These are phyloP conservation scores for Nothophaeocryptopus gaeumannii DNA, from an alignment of 2,329 filamentous ascomycete genomes.

Conservation along the genomic window DNA sequence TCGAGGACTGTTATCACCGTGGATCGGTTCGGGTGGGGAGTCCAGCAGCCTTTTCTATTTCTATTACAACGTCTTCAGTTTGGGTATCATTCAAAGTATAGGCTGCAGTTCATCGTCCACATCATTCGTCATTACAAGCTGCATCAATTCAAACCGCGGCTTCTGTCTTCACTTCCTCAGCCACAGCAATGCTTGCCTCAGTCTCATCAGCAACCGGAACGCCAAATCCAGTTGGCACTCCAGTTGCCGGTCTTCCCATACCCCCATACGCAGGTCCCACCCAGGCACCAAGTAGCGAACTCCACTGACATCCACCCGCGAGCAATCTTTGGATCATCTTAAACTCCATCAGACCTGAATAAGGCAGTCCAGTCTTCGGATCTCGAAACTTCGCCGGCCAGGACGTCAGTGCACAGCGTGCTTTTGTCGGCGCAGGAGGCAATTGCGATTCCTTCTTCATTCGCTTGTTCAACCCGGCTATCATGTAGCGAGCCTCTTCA, in stretches of 20 bases:
- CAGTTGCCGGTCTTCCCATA: constrained; percentile 59
- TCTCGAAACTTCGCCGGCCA: constrained; percentile 79
- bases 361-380: constrained; percentile 77
- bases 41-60: no score
- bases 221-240: constrained; percentile 74
- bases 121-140: no score
- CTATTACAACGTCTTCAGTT: no score
- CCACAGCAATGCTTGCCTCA: no score
- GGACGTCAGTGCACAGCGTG: constrained; percentile 69
- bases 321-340: constrained; percentile 73
- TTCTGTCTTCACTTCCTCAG: no score
- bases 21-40: no score
- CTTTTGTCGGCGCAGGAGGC: constrained; percentile 33
- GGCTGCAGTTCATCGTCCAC: no score
- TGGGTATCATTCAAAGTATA: no score
- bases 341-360: constrained; percentile 76
- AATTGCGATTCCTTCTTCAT: constrained; percentile 40
- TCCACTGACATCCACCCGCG: constrained; percentile 77
- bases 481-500: constrained; percentile 49
- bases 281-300: constrained; percentile 75
- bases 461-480: constrained; percentile 46
- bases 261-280: constrained; percentile 55
- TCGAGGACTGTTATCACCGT: no score
- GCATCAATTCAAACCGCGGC: no score
- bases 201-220: constrained; percentile 3